Conservation (phyloP, 169 alveolate genomes). For the Eimeria falciformis region DNA sequence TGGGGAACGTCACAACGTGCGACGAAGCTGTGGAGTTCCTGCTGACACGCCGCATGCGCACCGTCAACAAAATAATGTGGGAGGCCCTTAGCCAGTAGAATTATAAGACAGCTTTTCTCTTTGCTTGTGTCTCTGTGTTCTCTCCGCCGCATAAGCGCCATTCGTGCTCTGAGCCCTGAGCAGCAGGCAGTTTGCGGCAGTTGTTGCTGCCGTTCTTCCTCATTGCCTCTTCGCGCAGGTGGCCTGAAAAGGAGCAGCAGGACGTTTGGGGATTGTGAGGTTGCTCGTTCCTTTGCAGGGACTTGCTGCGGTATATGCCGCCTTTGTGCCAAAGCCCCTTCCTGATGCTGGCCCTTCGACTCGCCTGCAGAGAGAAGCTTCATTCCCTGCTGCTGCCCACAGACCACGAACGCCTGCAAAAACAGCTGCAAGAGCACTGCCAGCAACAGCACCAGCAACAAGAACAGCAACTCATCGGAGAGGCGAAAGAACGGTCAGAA, state of each 20-base stretch:
- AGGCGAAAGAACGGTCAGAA: not conserved
- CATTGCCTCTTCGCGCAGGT: not conserved
- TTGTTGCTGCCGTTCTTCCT: not conserved
- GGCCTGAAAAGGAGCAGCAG: not conserved
- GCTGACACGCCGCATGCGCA: constrained; percentile 36
- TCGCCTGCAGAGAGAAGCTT: constrained; percentile 19
- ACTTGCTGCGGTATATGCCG: constrained; percentile 23
- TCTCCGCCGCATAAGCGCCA: too few species aligned
- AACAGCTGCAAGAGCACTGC: not conserved
- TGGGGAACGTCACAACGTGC: constrained; percentile 29
- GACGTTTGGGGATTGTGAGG: not conserved
- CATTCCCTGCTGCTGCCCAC: constrained; percentile 37
- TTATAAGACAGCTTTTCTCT: not conserved
- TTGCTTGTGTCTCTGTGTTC: too few species aligned
- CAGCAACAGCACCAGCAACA: not conserved
- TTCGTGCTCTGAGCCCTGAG: too few species aligned
- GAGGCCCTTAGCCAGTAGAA: not conserved
- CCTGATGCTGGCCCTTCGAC: constrained; percentile 35
- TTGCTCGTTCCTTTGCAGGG: not conserved
- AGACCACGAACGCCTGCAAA: constrained; percentile 8
- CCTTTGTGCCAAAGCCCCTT: constrained; percentile 20
- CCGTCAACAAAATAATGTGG: constrained; percentile 5
- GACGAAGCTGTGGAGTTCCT: constrained; percentile 51
- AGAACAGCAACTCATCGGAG: not conserved
- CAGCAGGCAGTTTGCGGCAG: too few species aligned